phyloP scores from a whole-genome alignment of 768 basidiomycete genomes.

The Galerina marginata region DNA sequence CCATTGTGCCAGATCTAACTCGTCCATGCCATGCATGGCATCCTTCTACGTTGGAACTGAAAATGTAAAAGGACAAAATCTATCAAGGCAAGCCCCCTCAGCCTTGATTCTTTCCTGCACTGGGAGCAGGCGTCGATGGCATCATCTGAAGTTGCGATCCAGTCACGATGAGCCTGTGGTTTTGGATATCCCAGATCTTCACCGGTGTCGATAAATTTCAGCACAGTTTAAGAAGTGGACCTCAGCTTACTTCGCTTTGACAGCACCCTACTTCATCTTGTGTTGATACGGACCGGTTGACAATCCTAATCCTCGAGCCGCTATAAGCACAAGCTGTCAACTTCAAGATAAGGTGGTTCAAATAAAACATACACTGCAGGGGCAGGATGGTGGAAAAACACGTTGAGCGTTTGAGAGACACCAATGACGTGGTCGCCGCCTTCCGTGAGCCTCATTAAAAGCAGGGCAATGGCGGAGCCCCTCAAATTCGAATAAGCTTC shows the following conservation, averaged over 20 bases:
- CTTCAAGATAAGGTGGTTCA: too few relatives aligned
- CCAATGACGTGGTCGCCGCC: conserved; percentile 17
- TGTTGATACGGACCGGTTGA: conserved; percentile 29
- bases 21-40: too few relatives aligned
- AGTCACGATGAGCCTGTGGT: conserved; percentile 25
- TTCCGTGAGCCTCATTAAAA: conserved; percentile 18
- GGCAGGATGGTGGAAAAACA: conserved; percentile 21
- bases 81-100: neutral
- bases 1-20: too few relatives aligned
- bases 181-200: conserved; percentile 31
- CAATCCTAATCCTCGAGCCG: conserved; percentile 21
- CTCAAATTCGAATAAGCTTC: conserved; percentile 3
- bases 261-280: conserved; percentile 24
- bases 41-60: too few relatives aligned
- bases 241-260: conserved; percentile 24
- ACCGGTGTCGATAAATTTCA: neutral
- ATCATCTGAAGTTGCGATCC: conserved; percentile 23
- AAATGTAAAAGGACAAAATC: neutral
- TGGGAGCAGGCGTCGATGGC: conserved; percentile 2
- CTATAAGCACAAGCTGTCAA: conserved; percentile 2
- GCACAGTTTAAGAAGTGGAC: too few relatives aligned
- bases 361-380: conserved; percentile 16
- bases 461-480: conserved; percentile 26
- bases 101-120: neutral
- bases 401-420: conserved; percentile 27